Conservation (phyloP, 768 basidiomycete genomes). For the Hygrophorus russula region DNA sequence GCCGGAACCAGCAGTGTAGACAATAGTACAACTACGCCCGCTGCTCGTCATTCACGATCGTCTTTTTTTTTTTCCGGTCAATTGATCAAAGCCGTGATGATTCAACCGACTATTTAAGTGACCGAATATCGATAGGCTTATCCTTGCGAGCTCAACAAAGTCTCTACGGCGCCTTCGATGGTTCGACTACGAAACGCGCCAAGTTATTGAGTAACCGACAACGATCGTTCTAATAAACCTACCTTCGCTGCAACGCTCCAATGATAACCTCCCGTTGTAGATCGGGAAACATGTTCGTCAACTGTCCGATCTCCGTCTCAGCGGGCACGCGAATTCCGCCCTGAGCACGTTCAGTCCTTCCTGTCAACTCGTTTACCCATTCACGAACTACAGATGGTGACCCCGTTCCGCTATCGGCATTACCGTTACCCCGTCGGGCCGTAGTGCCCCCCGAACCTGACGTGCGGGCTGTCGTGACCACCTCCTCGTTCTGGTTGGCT, state of each 20-base stretch:
- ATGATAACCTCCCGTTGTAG: constrained; percentile 62
- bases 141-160: constrained; percentile 45
- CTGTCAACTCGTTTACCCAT: constrained; percentile 75
- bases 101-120: background rate
- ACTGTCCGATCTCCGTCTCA: constrained; percentile 63
- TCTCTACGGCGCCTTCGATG: constrained; percentile 76
- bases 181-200: constrained; percentile 39
- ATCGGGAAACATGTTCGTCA: constrained; percentile 80
- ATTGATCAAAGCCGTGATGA: no score
- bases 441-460: constrained; percentile 14
- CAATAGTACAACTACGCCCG: background rate
- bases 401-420: constrained; percentile 12
- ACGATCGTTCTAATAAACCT: constrained; percentile 15
- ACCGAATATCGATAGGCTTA: constrained; percentile 10
- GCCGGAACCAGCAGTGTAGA: constrained; percentile 17
- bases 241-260: constrained; percentile 77
- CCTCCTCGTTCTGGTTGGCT: constrained; percentile 31
- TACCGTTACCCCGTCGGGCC: constrained; percentile 8
- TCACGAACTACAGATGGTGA: constrained; percentile 52
- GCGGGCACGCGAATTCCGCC: constrained; percentile 58
- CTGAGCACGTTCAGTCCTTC: constrained; percentile 40
- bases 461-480: constrained; percentile 50
- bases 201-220: constrained; percentile 6
- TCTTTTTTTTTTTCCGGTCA: background rate
- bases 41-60: no score